Evolutionary conservation across 352 stramenopile genomes (phyloP).

Genomic region (Pythium biforme): DNA sequence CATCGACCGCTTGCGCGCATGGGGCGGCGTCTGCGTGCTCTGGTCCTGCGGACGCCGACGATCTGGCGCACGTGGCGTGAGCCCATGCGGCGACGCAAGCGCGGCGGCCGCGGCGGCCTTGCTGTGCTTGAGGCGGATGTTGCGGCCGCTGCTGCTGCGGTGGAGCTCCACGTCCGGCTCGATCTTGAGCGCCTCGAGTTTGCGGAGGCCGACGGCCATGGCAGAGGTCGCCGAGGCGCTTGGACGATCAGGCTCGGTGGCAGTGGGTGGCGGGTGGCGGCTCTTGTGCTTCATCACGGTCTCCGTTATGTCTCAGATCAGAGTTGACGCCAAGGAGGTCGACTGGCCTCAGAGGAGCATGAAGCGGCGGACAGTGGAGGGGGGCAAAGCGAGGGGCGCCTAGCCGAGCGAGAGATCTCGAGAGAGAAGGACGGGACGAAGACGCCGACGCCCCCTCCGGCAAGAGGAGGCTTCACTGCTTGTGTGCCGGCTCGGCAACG

Average conservation of each 20-base stretch:
- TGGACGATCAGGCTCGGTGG: not conserved
- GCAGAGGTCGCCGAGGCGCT: not conserved
- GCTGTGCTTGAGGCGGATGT: conserved; percentile 31
- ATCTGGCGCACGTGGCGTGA: conserved; percentile 23
- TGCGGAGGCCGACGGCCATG: not conserved
- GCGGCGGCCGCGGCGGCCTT: conserved; percentile 1
- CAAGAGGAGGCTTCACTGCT: not conserved
- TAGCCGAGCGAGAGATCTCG: conserved; percentile 1
- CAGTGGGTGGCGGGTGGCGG: not conserved
- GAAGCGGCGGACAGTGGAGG: conserved; percentile 7
- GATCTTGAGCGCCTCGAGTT: conserved; percentile 25
- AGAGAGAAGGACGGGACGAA: not conserved
- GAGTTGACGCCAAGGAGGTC: not conserved
- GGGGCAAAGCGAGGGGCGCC: not conserved
- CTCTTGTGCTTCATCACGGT: conserved; percentile 26
- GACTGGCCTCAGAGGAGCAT: conserved; percentile 1
- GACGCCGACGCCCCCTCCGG: conserved; percentile 2
- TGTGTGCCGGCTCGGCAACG: conserved; percentile 6
- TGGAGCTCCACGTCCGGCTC: conserved; percentile 25
- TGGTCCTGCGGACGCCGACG: conserved; percentile 7
- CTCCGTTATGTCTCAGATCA: conserved; percentile 2
- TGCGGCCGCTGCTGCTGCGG: conserved; percentile 28
- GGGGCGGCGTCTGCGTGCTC: not conserved
- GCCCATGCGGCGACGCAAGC: conserved; percentile 19
- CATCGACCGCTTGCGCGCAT: conserved; percentile 13